phyloP scores from a whole-genome alignment of 192 early-diverging fungal species.

The Rhizophagus clarus region DNA sequence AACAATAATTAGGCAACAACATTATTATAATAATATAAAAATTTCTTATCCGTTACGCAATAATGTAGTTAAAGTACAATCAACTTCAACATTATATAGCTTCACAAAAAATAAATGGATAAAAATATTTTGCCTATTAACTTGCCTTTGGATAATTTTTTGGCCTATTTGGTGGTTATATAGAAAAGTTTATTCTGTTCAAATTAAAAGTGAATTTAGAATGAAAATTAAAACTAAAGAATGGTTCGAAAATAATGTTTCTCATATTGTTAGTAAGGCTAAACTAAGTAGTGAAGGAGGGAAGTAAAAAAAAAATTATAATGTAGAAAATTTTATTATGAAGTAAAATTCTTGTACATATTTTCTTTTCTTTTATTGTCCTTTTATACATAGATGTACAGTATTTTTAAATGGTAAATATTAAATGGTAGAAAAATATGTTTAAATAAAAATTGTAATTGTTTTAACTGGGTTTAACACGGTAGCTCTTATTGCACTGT shows the following conservation, averaged over 20 bases:
- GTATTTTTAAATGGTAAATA: too few relatives aligned
- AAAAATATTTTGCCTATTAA: slow-evolving; percentile 33
- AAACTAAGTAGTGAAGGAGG: too few relatives aligned
- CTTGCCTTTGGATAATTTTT: slow-evolving; percentile 37
- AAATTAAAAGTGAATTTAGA: slow-evolving; percentile 40
- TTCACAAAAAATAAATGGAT: slow-evolving; percentile 36
- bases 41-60: slow-evolving; percentile 42
- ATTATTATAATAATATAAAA: slow-evolving; percentile 37
- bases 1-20: slow-evolving; percentile 35
- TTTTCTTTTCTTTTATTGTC: too few relatives aligned
- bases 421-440: too few relatives aligned
- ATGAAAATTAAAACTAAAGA: slow-evolving; percentile 39
- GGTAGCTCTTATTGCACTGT: too few relatives aligned
- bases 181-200: slow-evolving; percentile 32
- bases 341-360: too few relatives aligned
- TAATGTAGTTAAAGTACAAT: slow-evolving; percentile 36
- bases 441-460: too few relatives aligned
- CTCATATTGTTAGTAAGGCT: background rate
- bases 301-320: too few relatives aligned
- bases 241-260: slow-evolving; percentile 28
- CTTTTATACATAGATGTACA: too few relatives aligned
- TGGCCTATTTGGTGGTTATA: slow-evolving; percentile 41
- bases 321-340: too few relatives aligned
- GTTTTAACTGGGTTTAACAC: too few relatives aligned
- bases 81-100: slow-evolving; percentile 29